These are phyloP conservation scores for slime mould (Dictyostelium discoideum) DNA, from an alignment of 78 protist genomes.

Conservation along the genomic window DNA sequence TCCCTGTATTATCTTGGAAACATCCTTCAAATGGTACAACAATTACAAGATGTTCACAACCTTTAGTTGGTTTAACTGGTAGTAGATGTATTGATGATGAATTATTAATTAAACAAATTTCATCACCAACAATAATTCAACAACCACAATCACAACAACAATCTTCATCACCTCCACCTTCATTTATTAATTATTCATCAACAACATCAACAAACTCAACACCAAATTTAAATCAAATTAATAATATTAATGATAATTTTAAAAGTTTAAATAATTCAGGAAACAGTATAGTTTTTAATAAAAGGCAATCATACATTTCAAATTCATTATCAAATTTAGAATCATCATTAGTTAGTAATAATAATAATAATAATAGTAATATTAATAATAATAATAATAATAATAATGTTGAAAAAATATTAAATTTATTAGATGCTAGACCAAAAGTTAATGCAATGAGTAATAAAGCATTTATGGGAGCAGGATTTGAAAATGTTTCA, in stretches of 20 bases:
- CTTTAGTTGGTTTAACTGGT: conserved; percentile 42
- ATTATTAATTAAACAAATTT: conserved; percentile 21
- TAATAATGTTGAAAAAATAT: background rate
- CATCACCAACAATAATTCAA: background rate
- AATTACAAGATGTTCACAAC: conserved; percentile 42
- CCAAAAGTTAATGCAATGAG: conserved; percentile 65
- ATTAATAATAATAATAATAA: background rate
- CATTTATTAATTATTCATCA: background rate
- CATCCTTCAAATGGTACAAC: conserved; percentile 23
- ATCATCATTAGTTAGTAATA: background rate
- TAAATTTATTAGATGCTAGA: conserved; percentile 45
- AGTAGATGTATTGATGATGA: conserved; percentile 58
- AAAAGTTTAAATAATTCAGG: background rate
- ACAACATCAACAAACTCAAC: background rate
- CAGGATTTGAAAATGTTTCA: conserved; percentile 26
- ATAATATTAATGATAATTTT: background rate
- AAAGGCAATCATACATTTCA: background rate
- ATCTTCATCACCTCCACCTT: background rate
- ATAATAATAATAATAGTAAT: background rate
- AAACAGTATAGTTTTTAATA: background rate
- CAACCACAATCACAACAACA: background rate
- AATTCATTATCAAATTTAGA: background rate
- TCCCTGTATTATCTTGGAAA: conserved; percentile 49
- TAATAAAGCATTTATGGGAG: conserved; percentile 61
- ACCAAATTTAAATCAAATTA: background rate